phyloP scores from a whole-genome alignment of 306 rosid genomes.

The Crotalaria pallida region DNA sequence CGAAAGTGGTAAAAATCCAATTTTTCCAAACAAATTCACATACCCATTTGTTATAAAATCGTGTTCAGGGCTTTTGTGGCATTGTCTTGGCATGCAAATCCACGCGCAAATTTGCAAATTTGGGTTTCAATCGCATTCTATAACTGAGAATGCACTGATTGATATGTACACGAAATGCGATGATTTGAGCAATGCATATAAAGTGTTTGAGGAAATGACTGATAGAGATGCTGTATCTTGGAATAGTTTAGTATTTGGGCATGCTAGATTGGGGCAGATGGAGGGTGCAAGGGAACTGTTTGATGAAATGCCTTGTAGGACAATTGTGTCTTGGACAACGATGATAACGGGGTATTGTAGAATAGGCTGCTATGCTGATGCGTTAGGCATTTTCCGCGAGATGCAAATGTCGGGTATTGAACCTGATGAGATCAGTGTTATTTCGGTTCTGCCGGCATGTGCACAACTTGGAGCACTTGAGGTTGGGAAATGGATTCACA shows the following conservation, averaged over 20 bases:
- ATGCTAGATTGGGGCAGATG: conserved; percentile 56
- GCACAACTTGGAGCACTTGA: conserved; percentile 79
- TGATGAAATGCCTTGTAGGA: conserved; percentile 64
- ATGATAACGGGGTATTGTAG: conserved; percentile 65
- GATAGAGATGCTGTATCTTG: conserved; percentile 56
- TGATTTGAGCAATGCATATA: conserved; percentile 40
- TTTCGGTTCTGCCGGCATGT: conserved; percentile 71
- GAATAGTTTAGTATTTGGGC: conserved; percentile 68
- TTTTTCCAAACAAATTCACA: conserved; percentile 55
- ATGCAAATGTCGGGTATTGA: conserved; percentile 67
- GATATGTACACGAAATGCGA: conserved; percentile 60
- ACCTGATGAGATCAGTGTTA: conserved; percentile 68
- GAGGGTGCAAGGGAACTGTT: conserved; percentile 49
- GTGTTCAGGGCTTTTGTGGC: conserved; percentile 42
- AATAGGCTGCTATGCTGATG: conserved; percentile 50
- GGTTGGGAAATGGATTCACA: conserved; percentile 82
- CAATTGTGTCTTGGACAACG: conserved; percentile 73
- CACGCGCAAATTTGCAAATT: conserved; percentile 59
- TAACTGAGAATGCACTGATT: conserved; percentile 55
- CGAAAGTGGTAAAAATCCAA: neutral
- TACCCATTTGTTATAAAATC: conserved; percentile 68
- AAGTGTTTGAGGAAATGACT: conserved; percentile 56
- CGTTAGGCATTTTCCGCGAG: conserved; percentile 52
- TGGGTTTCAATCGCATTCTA: conserved; percentile 38
- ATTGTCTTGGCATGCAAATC: conserved; percentile 50